phyloP scores from a whole-genome alignment of 2,329 filamentous ascomycete species.

The Apiospora malaysiana region DNA sequence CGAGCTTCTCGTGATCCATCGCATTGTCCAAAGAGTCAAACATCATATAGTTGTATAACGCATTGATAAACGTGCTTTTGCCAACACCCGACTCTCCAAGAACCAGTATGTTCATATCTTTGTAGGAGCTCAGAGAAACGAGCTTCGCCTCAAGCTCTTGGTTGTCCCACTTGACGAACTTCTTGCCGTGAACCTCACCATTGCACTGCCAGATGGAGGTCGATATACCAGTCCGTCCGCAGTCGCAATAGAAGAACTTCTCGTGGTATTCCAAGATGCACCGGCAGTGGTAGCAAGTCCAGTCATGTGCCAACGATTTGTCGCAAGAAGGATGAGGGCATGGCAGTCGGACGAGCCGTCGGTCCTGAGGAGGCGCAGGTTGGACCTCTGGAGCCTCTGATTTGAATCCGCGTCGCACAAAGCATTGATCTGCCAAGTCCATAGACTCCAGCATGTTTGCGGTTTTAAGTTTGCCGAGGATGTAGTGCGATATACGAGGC shows the following conservation, averaged over 20 bases:
- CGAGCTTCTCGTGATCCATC: slow-evolving; percentile 33
- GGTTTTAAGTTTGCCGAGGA: neutral
- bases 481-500: neutral
- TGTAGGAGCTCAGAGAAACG: neutral
- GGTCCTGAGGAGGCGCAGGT: neutral
- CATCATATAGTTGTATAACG: slow-evolving; percentile 52
- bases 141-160: neutral
- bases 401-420: neutral
- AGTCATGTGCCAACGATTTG: neutral
- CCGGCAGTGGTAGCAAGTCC: neutral
- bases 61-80: slow-evolving; percentile 56
- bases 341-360: neutral
- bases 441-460: neutral
- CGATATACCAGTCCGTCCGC: neutral
- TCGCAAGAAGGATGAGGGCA: neutral
- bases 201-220: neutral
- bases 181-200: neutral
- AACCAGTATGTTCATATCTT: slow-evolving; percentile 47
- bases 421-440: neutral
- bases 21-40: slow-evolving; percentile 47
- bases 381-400: neutral
- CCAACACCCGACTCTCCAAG: slow-evolving; percentile 55
- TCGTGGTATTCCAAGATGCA: neutral
- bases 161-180: neutral
- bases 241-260: neutral